Conservation (phyloP, 2,329 filamentous ascomycete species). For the Colletotrichum lini region DNA sequence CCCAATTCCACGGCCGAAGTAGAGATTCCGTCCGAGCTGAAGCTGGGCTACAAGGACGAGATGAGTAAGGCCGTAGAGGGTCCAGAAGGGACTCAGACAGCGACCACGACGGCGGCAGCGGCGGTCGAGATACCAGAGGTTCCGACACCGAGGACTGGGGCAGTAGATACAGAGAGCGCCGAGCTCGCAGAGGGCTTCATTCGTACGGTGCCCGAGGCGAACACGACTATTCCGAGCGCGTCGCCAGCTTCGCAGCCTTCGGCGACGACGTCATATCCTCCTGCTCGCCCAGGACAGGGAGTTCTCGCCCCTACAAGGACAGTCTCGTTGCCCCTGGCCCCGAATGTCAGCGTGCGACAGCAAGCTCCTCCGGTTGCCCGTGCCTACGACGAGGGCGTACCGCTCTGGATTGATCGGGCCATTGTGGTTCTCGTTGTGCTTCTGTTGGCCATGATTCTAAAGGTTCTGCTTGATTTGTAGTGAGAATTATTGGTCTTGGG, state of each 20-base stretch:
- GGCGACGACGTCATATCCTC: constrained; percentile 1
- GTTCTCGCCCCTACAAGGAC: constrained; percentile 49
- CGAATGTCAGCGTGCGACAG: constrained; percentile 26
- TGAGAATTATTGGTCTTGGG: not conserved
- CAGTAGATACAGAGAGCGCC: constrained; percentile 59
- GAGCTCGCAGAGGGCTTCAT: constrained; percentile 72
- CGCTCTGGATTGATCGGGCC: constrained; percentile 84
- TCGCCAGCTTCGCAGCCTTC: not conserved
- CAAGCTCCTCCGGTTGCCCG: constrained; percentile 27
- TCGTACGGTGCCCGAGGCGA: constrained; percentile 57
- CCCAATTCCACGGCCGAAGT: constrained; percentile 57
- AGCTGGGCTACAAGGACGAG: constrained; percentile 82
- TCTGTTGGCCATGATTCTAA: constrained; percentile 78
- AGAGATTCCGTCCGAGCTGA: constrained; percentile 68
- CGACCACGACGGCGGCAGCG: not conserved
- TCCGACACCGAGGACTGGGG: constrained; percentile 30
- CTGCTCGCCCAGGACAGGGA: constrained; percentile 46
- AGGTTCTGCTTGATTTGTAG: constrained; percentile 59
- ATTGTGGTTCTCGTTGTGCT: constrained; percentile 82
- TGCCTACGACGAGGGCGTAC: constrained; percentile 64
- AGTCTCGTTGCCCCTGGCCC: constrained; percentile 46
- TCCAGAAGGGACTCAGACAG: not conserved
- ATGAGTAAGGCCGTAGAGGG: constrained; percentile 60
- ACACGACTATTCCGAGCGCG: not conserved
- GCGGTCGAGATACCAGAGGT: not conserved